Conservation (phyloP, 2,329 filamentous ascomycete species). For the Chaetomium olivaceum region DNA sequence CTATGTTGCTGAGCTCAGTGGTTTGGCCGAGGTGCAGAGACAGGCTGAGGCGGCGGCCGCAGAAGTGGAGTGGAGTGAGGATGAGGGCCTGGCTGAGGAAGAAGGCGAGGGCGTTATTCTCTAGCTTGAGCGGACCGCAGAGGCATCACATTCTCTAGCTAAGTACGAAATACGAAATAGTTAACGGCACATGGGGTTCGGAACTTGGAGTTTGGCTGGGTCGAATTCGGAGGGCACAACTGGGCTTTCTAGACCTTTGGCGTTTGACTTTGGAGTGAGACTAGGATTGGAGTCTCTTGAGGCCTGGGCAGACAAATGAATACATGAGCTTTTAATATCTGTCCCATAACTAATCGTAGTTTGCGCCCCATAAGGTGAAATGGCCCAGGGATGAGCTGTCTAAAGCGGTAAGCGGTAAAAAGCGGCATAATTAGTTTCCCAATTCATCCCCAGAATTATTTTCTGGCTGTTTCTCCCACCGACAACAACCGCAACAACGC, state of each 20-base stretch:
- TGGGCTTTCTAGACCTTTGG: background rate
- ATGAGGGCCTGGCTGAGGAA: constrained; percentile 45
- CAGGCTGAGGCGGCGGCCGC: constrained; percentile 53
- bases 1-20: constrained; percentile 76
- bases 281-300: background rate
- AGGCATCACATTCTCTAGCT: background rate
- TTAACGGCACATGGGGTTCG: background rate
- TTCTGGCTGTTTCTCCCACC: background rate
- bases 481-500: background rate
- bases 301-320: background rate
- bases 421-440: constrained; percentile 15
- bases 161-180: too few species aligned
- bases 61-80: constrained; percentile 63
- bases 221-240: background rate
- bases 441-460: constrained; percentile 7
- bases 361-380: background rate
- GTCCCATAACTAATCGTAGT: too few species aligned
- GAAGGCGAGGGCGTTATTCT: constrained; percentile 33
- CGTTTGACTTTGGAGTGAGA: background rate
- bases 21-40: constrained; percentile 70
- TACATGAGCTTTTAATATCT: background rate
- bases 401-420: constrained; percentile 15
- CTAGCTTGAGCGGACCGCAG: background rate
- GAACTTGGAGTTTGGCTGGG: background rate
- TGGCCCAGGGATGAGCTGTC: background rate